Base-by-base conservation (phyloP, 2,329 filamentous ascomycete species). In the Pyrenophora teres region DNA sequence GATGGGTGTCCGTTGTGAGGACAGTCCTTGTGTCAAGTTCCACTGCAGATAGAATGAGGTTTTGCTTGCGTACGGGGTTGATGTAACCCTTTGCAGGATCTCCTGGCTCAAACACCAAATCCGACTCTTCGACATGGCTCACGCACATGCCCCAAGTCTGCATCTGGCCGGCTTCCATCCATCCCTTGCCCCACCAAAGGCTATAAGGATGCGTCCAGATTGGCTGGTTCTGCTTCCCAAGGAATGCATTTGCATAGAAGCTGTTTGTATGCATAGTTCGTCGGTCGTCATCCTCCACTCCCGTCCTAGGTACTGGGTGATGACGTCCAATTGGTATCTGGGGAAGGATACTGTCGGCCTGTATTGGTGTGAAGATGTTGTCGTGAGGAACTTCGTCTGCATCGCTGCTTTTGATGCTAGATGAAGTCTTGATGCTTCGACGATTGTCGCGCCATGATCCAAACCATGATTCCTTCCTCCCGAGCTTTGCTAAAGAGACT, bases 31-130 rank as follows among this genome's bases (percentile, higher is more conserved):
- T 65, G 3, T 81, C 83, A 7, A 97, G 81, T 67, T 96, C 91
- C 13, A 78, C 76, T 1, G 92, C 92, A 0, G 91, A 94, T 8
- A 97, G 76, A 23, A 91, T 83, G 25, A 97, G 70, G 1, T 89
- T 90, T 65, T 95, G 88, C 21, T 95, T 88, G 0, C 89, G 89
- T 32, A 43, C 30, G 37, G 93, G 92, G 63, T 90, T 94, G 68
- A 88, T 81, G 63, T 89, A 97, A 68, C 69, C 67, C 18, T 56
- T 62, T 2, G 65, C 48, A 19, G 81, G 64, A 36, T 67, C 56
- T 7, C 63, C 48, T 71, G 77, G 7, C 3, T 90, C 91, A 66
- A 83, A 89, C 0, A 86, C 85, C 47, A 87, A 76, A 70, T 94
- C 85, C 32, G 76, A 76, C 1, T 82, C 76, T 43, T 93, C 87